These are phyloP conservation scores for Arthrobotrys conoides DNA, from an alignment of 2,329 filamentous ascomycete species.

Conservation along the genomic window DNA sequence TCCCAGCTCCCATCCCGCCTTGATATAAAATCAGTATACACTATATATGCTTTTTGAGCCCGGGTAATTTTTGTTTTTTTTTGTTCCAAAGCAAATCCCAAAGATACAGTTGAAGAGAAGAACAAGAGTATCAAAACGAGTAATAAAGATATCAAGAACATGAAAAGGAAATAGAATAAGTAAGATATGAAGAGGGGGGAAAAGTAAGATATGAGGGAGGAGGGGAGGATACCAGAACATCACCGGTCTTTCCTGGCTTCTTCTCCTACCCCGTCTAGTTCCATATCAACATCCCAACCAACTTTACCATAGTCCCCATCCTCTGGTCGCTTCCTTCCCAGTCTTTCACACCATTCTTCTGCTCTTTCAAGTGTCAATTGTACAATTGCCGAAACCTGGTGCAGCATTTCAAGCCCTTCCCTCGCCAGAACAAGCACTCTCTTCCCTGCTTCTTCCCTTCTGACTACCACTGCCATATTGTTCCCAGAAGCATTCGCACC, in stretches of 20 bases:
- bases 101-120: constrained; percentile 18
- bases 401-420: constrained; percentile 94
- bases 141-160: constrained; percentile 5
- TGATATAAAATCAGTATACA: constrained; percentile 38
- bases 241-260: constrained; percentile 49
- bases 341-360: constrained; percentile 87
- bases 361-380: constrained; percentile 91
- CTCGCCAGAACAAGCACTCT: constrained; percentile 84
- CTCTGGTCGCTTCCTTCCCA: constrained; percentile 71
- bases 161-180: neutral
- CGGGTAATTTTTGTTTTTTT: neutral
- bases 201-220: neutral
- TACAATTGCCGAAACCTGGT: constrained; percentile 87
- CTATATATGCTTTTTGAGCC: constrained; percentile 39
- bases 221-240: constrained; percentile 17
- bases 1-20: constrained; percentile 38
- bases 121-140: constrained; percentile 6
- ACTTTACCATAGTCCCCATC: constrained; percentile 53
- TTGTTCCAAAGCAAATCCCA: constrained; percentile 3
- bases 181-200: neutral
- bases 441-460: constrained; percentile 64
- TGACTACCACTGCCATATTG: constrained; percentile 61
- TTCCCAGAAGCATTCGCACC: constrained; percentile 62
- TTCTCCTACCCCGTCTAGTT: constrained; percentile 35
- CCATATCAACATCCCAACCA: constrained; percentile 56